Evolutionary conservation across 2,329 filamentous ascomycete genomes (phyloP).

Genomic region (Leptographium galeiforme): DNA sequence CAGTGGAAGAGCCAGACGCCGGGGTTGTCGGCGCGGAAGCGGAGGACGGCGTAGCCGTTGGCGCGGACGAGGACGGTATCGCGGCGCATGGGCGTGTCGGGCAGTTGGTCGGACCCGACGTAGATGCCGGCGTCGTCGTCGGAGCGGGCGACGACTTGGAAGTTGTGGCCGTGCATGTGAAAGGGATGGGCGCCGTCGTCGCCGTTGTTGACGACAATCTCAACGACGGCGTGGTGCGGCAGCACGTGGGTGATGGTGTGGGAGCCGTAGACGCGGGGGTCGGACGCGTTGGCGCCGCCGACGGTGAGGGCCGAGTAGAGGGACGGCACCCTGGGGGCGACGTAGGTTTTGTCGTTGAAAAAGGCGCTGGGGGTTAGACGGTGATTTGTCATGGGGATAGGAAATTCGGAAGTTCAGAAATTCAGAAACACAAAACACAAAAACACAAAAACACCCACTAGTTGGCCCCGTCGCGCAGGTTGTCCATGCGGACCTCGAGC

Average conservation of each 20-base stretch:
- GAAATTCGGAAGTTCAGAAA: too few relatives aligned
- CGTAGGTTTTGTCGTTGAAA: conserved; percentile 69
- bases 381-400: too few relatives aligned
- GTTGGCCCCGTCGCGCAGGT: conserved; percentile 52
- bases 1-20: conserved; percentile 33
- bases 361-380: conserved; percentile 32
- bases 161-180: conserved; percentile 13
- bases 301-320: conserved; percentile 62
- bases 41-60: conserved; percentile 33
- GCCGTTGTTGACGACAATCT: conserved; percentile 43
- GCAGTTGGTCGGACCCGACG: conserved; percentile 36
- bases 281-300: conserved; percentile 40
- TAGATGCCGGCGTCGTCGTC: conserved; percentile 38
- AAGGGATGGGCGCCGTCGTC: conserved; percentile 12
- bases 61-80: conserved; percentile 22
- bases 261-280: conserved; percentile 50
- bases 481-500: conserved; percentile 52
- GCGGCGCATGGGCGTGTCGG: conserved; percentile 46
- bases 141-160: conserved; percentile 39
- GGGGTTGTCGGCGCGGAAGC: conserved; percentile 34
- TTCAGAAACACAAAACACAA: conserved; percentile 13
- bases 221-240: conserved; percentile 51
- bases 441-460: conserved; percentile 33
- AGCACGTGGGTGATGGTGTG: conserved; percentile 56
- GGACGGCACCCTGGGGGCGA: conserved; percentile 59